A percentile compares a stretch with the other conserved stretches of the same genome.
These are phyloP conservation scores for Colletotrichum magnum DNA, from an alignment of 2,329 filamentous ascomycete genomes.

Conservation along the genomic window DNA sequence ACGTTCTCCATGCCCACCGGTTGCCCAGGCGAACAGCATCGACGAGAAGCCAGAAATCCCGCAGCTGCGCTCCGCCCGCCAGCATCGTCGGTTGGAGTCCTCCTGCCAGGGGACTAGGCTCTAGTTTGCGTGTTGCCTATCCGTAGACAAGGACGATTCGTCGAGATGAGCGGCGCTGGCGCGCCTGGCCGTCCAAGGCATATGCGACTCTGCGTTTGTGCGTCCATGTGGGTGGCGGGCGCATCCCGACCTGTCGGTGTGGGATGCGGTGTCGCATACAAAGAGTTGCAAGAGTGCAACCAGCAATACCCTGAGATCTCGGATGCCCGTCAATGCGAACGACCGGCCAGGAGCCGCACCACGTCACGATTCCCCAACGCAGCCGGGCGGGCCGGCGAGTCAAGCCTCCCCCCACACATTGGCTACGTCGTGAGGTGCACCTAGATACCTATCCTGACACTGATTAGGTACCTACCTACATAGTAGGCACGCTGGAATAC, in stretches of 20 bases:
- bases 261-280: constrained; percentile 19
- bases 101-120: too few species aligned
- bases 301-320: constrained; percentile 29
- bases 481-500: too few species aligned
- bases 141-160: background rate
- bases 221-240: background rate
- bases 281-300: constrained; percentile 5
- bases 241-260: constrained; percentile 4
- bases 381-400: constrained; percentile 15
- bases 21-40: too few species aligned
- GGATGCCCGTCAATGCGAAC: constrained; percentile 36
- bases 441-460: too few species aligned
- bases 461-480: too few species aligned
- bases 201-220: constrained; percentile 5
- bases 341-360: constrained; percentile 23
- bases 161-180: constrained; percentile 18
- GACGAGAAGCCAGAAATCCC: too few species aligned
- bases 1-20: too few species aligned
- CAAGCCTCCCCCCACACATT: background rate
- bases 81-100: too few species aligned
- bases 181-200: constrained; percentile 5
- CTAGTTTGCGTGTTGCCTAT: constrained; percentile 24
- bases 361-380: constrained; percentile 15
- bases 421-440: too few species aligned
- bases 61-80: too few species aligned